Evolutionary conservation across 306 rosid genomes (phyloP).

Genomic region (Cicer cuneatum): DNA sequence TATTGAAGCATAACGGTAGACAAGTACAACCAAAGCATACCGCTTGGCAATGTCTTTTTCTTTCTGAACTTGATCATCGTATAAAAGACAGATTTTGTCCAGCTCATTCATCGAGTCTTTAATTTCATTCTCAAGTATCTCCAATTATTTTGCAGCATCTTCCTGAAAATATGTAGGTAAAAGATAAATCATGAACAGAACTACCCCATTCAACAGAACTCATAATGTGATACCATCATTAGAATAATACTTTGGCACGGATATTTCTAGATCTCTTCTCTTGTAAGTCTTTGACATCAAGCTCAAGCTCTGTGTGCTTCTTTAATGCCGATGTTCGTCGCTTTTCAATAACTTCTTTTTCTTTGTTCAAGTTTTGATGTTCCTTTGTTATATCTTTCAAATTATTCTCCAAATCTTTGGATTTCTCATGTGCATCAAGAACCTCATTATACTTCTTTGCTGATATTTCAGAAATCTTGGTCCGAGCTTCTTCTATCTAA

Average conservation of each 20-base stretch:
- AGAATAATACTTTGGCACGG: constrained; percentile 71
- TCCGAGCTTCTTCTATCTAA: constrained; percentile 84
- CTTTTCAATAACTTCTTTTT: constrained; percentile 81
- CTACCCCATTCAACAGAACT: constrained; percentile 37
- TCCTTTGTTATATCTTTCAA: constrained; percentile 86
- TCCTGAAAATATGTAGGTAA: constrained; percentile 58
- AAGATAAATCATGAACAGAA: constrained; percentile 41
- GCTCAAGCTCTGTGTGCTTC: constrained; percentile 86
- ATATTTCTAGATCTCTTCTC: constrained; percentile 75
- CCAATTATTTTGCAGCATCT: constrained; percentile 76
- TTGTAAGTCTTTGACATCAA: constrained; percentile 84
- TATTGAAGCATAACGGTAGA: too few relatives aligned
- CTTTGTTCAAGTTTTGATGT: constrained; percentile 75
- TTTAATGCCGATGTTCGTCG: constrained; percentile 73
- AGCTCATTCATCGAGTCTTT: too few relatives aligned
- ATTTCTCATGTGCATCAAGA: constrained; percentile 91
- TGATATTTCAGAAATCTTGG: constrained; percentile 83
- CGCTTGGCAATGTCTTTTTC: too few relatives aligned
- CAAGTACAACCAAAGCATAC: too few relatives aligned
- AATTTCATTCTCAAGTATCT: too few relatives aligned
- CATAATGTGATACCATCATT: constrained; percentile 1
- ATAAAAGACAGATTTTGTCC: too few relatives aligned
- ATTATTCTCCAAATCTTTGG: constrained; percentile 81
- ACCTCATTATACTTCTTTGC: constrained; percentile 82
- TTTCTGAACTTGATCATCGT: too few relatives aligned